Evolutionary conservation across 306 rosid genomes (phyloP), one percentile per base, ranked within the genome.

Genomic region (Albizia julibrissin): DNA sequence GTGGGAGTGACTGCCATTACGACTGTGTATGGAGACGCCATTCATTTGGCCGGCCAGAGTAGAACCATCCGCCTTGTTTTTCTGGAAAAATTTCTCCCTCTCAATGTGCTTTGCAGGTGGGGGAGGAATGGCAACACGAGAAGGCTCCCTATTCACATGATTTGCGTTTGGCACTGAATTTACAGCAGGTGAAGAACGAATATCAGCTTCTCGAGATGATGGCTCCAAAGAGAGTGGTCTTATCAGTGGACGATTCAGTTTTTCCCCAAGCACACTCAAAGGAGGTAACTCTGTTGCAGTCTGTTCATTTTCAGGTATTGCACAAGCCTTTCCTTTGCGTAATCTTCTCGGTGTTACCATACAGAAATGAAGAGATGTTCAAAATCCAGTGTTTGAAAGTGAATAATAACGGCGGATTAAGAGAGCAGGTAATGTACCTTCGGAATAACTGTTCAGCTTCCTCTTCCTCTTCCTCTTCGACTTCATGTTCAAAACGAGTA

Each of bases 251-350:
- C 95, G 97, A 81, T 94, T 92, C 68, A 89, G 83, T 87, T 91
- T 87, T 86, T 88, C 95, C 85, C 92, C 98, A 74, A 89, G 86
- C 56, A 89, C 82, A 58, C 97, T 88, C 73, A 89, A 80, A 42
- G 73, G 87, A 21, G 88, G 90, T 8, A 79, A 87, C 84, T 81
- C 92, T 37, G 82, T 82, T 72, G 88, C 50, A 14, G 69, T 84
- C 77, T 82, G 89, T 83, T 91, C 97, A 69, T 91, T 95, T 85
- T 91, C 96, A 46, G 92, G 91, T 86, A 85, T 87, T 56, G 82
- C 91, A 87, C 97, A 91, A 47, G 98, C 98, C 80, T 94, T 94
- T 81, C 98, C 98, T 85, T 94, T 94, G 72, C 94, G 94, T 84
- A 94, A 85, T 89, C 98, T 94, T 90, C 75, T 43, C 65, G 29